Base-by-base conservation (phyloP, 257 asterid species). In the Plantago major region DNA sequence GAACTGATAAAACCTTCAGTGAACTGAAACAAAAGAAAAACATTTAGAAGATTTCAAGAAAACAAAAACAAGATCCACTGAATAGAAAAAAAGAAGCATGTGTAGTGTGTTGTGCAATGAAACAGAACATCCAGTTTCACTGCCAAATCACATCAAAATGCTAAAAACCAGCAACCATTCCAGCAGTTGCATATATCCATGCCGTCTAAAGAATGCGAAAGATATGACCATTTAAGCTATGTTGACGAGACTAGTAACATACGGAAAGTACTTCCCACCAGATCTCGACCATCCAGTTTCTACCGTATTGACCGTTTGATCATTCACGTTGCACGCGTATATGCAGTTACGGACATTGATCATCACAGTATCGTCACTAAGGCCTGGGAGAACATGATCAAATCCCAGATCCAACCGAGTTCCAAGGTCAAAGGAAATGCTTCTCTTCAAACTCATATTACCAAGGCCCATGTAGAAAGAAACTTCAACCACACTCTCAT, bases 231-330 rank as follows among this genome's bases (percentile, higher is more conserved):
- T 56, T 56, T 44, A 37, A 10, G 59, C 59, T 7, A 56, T 5
- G 22, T 18, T 1, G 47, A 56, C 61, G 61, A 56, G 61, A 38
- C 61, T 56, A 19, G 37, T 56, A 18, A 56, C 61, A 9, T 56
- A 56, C 46, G 61, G 61, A 10, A 42, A 33, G 28, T 56, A 56
- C 10, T 1, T 56, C 4, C 26, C 46, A 30, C 18, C 61, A 15
- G 0, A 3, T 12, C 7, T 3, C 26, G 15, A 13, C 8, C 11
- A 10, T 38, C 9, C 11, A 56, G 13, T 17, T 1, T 7, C 4
- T 3, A 38, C n/a, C 7, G 2, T 15, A 26, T 56, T 15, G 12
- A 14, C 45, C 10, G 0, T 38, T 12, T 11, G 6, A 42, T 37
- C 17, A 0, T n/a, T 56, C 12, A 56, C 8, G n/a, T 37, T 38